Evolutionary conservation across 2,329 filamentous ascomycete species (phyloP).

Genomic region (Trichoderma breve): DNA sequence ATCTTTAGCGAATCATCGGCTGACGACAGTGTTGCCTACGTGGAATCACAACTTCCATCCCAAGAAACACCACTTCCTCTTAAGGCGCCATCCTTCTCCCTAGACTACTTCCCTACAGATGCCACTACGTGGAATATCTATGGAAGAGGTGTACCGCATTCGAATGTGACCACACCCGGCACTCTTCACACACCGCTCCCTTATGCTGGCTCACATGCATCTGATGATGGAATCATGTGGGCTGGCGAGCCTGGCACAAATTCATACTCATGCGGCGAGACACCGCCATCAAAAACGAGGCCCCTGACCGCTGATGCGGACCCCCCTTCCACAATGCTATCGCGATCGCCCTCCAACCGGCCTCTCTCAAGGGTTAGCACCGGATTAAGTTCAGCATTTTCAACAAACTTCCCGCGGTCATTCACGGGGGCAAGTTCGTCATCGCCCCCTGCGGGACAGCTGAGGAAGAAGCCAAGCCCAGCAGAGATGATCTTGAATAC

Average conservation of each 20-base stretch:
- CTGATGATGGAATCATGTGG: constrained; percentile 51
- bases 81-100: constrained; percentile 64
- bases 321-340: constrained; percentile 49
- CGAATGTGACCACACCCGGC: constrained; percentile 56
- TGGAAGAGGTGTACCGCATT: constrained; percentile 52
- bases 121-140: constrained; percentile 53
- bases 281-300: constrained; percentile 52
- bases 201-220: constrained; percentile 55
- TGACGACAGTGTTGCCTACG: constrained; percentile 56
- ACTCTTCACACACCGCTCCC: constrained; percentile 55
- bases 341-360: constrained; percentile 58
- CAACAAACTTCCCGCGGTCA: constrained; percentile 53
- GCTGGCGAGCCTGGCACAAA: constrained; percentile 53
- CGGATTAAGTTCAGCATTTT: constrained; percentile 54
- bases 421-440: constrained; percentile 40
- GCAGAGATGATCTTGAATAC: constrained; percentile 59
- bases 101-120: constrained; percentile 64
- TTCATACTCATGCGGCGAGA: constrained; percentile 62
- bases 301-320: constrained; percentile 47
- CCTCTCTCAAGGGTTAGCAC: constrained; percentile 54
- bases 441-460: constrained; percentile 42
- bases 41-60: constrained; percentile 54
- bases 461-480: constrained; percentile 58
- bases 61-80: constrained; percentile 62
- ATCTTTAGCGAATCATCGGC: constrained; percentile 62